phyloP scores from a whole-genome alignment of 192 early-diverging fungal species.

The Podila minutissima region DNA sequence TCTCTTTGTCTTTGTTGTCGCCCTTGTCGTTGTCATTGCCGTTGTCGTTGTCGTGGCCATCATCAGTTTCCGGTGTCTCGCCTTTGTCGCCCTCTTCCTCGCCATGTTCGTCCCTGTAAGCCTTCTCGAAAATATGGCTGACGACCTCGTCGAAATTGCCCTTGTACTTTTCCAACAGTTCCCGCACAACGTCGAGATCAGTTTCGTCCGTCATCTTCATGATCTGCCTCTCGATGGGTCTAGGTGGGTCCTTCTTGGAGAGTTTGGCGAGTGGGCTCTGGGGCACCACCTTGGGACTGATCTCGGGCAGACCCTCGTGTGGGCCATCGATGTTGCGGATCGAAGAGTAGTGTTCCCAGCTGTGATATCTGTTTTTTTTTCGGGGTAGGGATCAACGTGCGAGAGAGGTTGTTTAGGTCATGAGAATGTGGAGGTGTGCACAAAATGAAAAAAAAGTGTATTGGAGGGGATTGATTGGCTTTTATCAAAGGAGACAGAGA shows the following conservation, averaged over 20 bases:
- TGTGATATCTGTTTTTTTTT: conserved; percentile 63
- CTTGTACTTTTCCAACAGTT: conserved; percentile 55
- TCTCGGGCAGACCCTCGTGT: conserved; percentile 67
- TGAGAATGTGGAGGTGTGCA: neutral
- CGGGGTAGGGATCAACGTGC: neutral
- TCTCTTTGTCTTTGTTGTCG: neutral
- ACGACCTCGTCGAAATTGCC: conserved; percentile 62
- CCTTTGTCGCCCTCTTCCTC: neutral
- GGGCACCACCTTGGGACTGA: conserved; percentile 39
- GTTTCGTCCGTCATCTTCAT: conserved; percentile 63
- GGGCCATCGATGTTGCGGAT: conserved; percentile 74
- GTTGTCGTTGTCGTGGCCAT: neutral
- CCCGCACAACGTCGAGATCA: conserved; percentile 57
- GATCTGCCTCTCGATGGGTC: conserved; percentile 64
- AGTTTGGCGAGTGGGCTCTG: conserved; percentile 29
- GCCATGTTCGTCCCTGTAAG: neutral
- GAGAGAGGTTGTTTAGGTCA: too few species aligned
- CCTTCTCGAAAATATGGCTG: conserved; percentile 56
- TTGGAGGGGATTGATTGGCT: neutral
- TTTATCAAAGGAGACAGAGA: neutral
- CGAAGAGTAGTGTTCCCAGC: conserved; percentile 82
- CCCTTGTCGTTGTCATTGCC: neutral
- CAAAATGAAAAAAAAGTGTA: neutral
- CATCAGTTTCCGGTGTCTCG: neutral
- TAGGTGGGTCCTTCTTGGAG: conserved; percentile 28